phyloP scores from a whole-genome alignment of 2,329 filamentous ascomycete genomes.

The Nemania sp. region DNA sequence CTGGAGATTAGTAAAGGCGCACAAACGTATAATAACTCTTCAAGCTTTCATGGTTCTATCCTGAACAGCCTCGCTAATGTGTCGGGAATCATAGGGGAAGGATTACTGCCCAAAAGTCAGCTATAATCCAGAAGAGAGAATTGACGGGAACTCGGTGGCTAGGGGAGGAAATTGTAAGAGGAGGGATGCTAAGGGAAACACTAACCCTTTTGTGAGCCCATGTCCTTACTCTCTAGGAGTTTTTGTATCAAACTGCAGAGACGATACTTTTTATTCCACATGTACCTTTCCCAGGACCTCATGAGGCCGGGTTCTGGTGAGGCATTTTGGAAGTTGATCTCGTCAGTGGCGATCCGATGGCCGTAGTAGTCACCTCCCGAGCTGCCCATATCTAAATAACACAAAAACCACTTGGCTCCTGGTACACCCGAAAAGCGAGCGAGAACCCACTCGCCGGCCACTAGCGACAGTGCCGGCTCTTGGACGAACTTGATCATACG shows the following conservation, averaged over 20 bases:
- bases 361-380: conserved; percentile 36
- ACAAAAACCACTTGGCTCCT: conserved; percentile 41
- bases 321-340: conserved; percentile 41
- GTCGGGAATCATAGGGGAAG: no score
- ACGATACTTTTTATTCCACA: conserved; percentile 36
- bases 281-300: conserved; percentile 36
- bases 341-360: conserved; percentile 35
- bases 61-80: no score
- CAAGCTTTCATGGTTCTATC: no score
- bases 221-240: conserved; percentile 30
- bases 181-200: no score
- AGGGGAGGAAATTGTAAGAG: no score
- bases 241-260: conserved; percentile 35
- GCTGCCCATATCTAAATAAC: conserved; percentile 38
- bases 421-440: conserved; percentile 38
- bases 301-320: conserved; percentile 36
- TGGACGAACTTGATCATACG: conserved; percentile 40
- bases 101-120: neutral
- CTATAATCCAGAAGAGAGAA: neutral
- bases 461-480: conserved; percentile 31
- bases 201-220: conserved; percentile 18
- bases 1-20: no score
- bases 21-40: no score
- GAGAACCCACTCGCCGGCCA: conserved; percentile 42
- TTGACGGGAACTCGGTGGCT: no score